phyloP scores from a whole-genome alignment of 768 basidiomycete genomes.

The Galerina marginata region DNA sequence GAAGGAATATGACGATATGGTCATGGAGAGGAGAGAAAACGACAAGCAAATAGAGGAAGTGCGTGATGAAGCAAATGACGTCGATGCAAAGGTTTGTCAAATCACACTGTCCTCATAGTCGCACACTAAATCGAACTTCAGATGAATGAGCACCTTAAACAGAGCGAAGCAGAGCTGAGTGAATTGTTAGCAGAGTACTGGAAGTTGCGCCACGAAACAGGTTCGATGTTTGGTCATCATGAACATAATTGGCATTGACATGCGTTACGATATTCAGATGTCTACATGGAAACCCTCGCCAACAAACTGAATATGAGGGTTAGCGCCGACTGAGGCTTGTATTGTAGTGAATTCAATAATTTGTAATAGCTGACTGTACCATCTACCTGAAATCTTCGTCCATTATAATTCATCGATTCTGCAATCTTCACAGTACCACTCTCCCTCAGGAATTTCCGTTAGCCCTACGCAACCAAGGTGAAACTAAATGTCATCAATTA shows the following conservation, averaged over 20 bases:
- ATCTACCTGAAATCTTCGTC: neutral
- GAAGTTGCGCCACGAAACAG: slow-evolving; percentile 77
- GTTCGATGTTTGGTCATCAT: slow-evolving; percentile 40
- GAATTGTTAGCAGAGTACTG: slow-evolving; percentile 85
- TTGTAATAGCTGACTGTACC: too few species aligned
- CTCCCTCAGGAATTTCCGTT: slow-evolving; percentile 58
- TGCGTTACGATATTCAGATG: slow-evolving; percentile 49
- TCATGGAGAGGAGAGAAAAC: slow-evolving; percentile 74
- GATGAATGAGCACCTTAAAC: slow-evolving; percentile 79
- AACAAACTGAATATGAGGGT: slow-evolving; percentile 74
- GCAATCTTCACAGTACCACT: slow-evolving; percentile 80
- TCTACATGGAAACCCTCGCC: slow-evolving; percentile 87
- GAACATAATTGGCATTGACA: slow-evolving; percentile 6
- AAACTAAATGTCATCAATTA: slow-evolving; percentile 51
- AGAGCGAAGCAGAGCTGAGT: slow-evolving; percentile 79
- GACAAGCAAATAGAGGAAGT: slow-evolving; percentile 82
- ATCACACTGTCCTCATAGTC: neutral
- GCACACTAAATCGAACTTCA: slow-evolving; percentile 30
- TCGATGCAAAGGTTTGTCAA: slow-evolving; percentile 64
- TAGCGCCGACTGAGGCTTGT: slow-evolving; percentile 25
- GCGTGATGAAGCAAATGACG: slow-evolving; percentile 68
- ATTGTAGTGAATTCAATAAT: too few species aligned
- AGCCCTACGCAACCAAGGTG: slow-evolving; percentile 74
- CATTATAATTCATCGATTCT: slow-evolving; percentile 38
- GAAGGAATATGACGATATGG: slow-evolving; percentile 81